Evolutionary conservation across 768 basidiomycete genomes (phyloP).

Genomic region (Rhizopogon vesiculosus): DNA sequence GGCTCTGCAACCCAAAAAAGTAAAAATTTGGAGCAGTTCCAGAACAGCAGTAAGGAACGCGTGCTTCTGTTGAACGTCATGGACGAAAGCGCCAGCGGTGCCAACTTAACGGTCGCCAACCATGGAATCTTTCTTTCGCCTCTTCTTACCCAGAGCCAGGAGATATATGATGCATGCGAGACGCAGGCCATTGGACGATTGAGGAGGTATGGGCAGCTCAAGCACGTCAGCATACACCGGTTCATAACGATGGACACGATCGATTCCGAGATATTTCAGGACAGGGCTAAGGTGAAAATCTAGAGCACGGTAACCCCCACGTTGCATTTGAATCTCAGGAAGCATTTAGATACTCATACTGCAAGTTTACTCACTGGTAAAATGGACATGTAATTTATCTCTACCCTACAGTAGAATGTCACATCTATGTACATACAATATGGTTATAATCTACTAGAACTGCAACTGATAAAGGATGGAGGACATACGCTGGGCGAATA

Average conservation of each 20-base stretch:
- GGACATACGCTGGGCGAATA: not conserved
- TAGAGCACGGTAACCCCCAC: slow-evolving; percentile 11
- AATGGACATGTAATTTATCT: not conserved
- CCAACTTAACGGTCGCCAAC: slow-evolving; percentile 90
- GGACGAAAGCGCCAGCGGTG: slow-evolving; percentile 93
- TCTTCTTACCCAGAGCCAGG: slow-evolving; percentile 73
- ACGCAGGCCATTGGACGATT: slow-evolving; percentile 83
- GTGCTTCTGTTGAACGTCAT: slow-evolving; percentile 88
- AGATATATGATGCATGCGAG: slow-evolving; percentile 81
- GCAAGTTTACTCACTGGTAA: not conserved
- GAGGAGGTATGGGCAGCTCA: slow-evolving; percentile 78
- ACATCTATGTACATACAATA: slow-evolving; percentile 8
- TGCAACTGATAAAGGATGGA: not conserved
- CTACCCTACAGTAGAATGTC: not conserved
- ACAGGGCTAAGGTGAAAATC: slow-evolving; percentile 31
- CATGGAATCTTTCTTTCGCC: slow-evolving; percentile 95
- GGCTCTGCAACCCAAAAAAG: slow-evolving; percentile 75
- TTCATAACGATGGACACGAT: slow-evolving; percentile 86
- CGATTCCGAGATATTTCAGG: slow-evolving; percentile 77
- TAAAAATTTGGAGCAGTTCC: slow-evolving; percentile 82
- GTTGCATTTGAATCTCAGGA: not conserved
- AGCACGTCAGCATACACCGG: slow-evolving; percentile 76
- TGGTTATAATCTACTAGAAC: not conserved
- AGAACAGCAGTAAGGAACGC: slow-evolving; percentile 69
- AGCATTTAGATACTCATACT: not conserved